Base-by-base conservation (phyloP, 1,284 basidiomycete species). In the Lentinula novae-zelandiae region DNA sequence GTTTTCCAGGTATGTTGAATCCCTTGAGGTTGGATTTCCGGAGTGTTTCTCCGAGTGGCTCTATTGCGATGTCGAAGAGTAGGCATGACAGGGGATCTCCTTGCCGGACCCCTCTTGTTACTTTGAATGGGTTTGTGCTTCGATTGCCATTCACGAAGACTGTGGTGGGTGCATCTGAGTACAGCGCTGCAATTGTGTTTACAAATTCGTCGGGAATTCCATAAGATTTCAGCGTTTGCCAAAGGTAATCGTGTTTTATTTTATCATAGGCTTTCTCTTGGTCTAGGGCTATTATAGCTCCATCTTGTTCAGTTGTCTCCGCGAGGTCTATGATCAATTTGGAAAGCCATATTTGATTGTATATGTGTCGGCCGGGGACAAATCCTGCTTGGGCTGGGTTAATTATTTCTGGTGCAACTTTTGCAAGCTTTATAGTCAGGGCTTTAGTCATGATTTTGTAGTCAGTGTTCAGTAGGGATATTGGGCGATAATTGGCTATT, bases 71-170 rank as follows among this genome's bases (percentile, higher is more conserved):
- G 48, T 58, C 48, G 39, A 58, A 58, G 1, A 80, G 68, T 0
- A 79, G 67, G 63, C 76, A 79, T 0, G 76, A 79, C 0, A 76
- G 60, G 0, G 73, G 75, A 64, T 76, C 72, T 0, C 74, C 74
- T 62, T 78, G 76, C 34, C 73, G 1, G 2, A 79, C 76, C 0
- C 76, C 77, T 56, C 75, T 52, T 0, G 52, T 68, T 2, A 79
- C 63, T 17, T 57, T 57, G 65, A 71, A 78, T 1, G 57, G 34
- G 6, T 31, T 0, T 13, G 44, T 8, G 44, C 44, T 20, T 46
- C 20, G 22, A n/a, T 9, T 22, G 8, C 44, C 17, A 20, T 46
- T 46, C 1, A 46, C 20, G 0, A 20, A 7, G 17, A 46, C 17
- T 8, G n/a, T 3, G 2, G 0, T 60, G 27, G 1, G 54, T 49